These are phyloP conservation scores for Panaeolus cyanescens DNA, from an alignment of 768 basidiomycete species.

Conservation along the genomic window DNA sequence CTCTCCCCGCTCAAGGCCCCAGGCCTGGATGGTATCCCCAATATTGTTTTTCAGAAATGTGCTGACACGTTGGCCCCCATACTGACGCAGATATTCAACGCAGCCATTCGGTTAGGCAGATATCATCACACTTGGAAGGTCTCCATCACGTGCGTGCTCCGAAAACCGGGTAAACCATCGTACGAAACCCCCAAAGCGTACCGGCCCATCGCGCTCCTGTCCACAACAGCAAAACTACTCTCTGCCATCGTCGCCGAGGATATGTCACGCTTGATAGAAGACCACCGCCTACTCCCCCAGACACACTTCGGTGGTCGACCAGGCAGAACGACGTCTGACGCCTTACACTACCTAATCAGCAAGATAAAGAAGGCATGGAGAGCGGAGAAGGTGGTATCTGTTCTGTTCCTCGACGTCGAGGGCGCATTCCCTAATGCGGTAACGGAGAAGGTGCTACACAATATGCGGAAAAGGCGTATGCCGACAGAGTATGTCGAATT, in stretches of 20 bases:
- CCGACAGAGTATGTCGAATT: slow-evolving; percentile 22
- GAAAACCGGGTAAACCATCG: slow-evolving; percentile 34
- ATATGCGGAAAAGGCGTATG: too few species aligned
- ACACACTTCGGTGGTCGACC: slow-evolving; percentile 41
- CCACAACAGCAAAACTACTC: slow-evolving; percentile 31
- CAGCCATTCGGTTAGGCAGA: slow-evolving; percentile 1
- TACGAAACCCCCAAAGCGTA: slow-evolving; percentile 36
- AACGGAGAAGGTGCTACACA: too few species aligned
- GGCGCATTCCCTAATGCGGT: slow-evolving; percentile 49
- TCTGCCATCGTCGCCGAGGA: slow-evolving; percentile 21
- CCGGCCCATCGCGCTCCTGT: slow-evolving; percentile 36
- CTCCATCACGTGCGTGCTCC: slow-evolving; percentile 27
- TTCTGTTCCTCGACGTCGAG: slow-evolving; percentile 43
- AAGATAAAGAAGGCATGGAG: slow-evolving; percentile 40
- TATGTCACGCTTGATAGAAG: slow-evolving; percentile 25
- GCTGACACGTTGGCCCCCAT: slow-evolving; percentile 7
- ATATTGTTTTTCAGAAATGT: slow-evolving; percentile 20
- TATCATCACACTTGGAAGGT: slow-evolving; percentile 16
- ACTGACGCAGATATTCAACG: slow-evolving; percentile 17
- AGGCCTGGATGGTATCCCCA: slow-evolving; percentile 27
- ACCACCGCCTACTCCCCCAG: slow-evolving; percentile 30
- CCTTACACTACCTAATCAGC: slow-evolving; percentile 30
- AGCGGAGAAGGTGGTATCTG: slow-evolving; percentile 28
- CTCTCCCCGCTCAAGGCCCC: slow-evolving; percentile 22
- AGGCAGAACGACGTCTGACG: slow-evolving; percentile 37